phyloP scores from a whole-genome alignment of 2,329 filamentous ascomycete genomes.

The Clarireedia homoeocarpa region DNA sequence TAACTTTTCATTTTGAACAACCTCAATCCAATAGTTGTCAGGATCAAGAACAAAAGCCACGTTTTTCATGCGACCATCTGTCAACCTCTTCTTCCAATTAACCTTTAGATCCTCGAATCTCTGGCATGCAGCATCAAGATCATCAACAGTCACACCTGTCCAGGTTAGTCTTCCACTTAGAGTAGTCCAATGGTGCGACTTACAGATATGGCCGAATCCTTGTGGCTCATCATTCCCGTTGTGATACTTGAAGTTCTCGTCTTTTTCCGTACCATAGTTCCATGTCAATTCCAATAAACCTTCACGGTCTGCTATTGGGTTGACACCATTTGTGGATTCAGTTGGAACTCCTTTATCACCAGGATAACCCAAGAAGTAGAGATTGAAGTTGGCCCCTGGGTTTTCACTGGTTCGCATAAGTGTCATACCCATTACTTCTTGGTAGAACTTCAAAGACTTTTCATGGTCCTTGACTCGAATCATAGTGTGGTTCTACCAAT shows the following conservation, averaged over 20 bases:
- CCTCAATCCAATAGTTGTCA: conserved; percentile 73
- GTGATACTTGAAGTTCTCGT: conserved; percentile 78
- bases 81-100: conserved; percentile 91
- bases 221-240: conserved; percentile 87
- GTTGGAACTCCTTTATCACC: conserved; percentile 45
- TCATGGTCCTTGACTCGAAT: conserved; percentile 80
- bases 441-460: conserved; percentile 70
- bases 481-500: conserved; percentile 75
- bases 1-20: conserved; percentile 71
- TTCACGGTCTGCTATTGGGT: conserved; percentile 60
- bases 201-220: conserved; percentile 90
- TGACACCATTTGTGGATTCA: conserved; percentile 46
- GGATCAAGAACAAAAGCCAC: conserved; percentile 88
- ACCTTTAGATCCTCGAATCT: conserved; percentile 77
- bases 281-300: conserved; percentile 87
- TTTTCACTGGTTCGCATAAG: conserved; percentile 68
- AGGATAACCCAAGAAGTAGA: conserved; percentile 87
- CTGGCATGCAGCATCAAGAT: conserved; percentile 79
- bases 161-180: not conserved
- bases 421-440: conserved; percentile 84
- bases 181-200: conserved; percentile 29
- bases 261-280: conserved; percentile 78
- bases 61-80: conserved; percentile 87
- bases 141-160: conserved; percentile 70
- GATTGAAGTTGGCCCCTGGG: conserved; percentile 66